These are phyloP conservation scores for Beta lomatogona DNA, from an alignment of 179 eudicot species.

Conservation along the genomic window DNA sequence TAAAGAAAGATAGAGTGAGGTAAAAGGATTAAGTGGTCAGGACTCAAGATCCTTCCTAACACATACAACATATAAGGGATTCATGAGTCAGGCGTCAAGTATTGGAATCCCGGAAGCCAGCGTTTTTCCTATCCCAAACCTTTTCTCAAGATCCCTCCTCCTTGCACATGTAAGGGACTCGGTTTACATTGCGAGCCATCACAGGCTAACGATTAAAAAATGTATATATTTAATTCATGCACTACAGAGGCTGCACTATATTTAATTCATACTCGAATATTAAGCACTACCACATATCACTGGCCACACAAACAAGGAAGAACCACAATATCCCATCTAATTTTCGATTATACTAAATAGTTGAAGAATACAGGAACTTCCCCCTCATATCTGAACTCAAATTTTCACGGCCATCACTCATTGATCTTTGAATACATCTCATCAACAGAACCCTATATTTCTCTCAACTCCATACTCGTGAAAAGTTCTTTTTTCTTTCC, in stretches of 20 bases:
- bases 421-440: background rate
- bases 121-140: too few relatives aligned
- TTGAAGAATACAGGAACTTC: background rate
- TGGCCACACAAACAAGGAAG: background rate
- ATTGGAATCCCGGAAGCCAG: too few relatives aligned
- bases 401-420: background rate
- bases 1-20: background rate
- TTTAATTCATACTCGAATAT: background rate
- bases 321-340: background rate
- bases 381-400: background rate
- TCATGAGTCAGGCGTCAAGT: too few relatives aligned
- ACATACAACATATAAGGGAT: background rate
- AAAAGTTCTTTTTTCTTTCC: background rate
- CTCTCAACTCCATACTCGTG: background rate
- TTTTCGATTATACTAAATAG: background rate
- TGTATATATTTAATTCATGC: background rate
- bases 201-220: background rate
- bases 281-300: background rate
- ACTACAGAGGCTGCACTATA: background rate
- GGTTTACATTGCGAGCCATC: background rate
- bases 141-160: background rate
- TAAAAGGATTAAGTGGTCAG: background rate
- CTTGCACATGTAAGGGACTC: background rate
- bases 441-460: background rate
- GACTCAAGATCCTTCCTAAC: background rate